A percentile compares a stretch with the other conserved stretches of the same genome.
Conservation (phyloP, 2,329 filamentous ascomycete genomes). For the Fusarium guadeloupense region DNA sequence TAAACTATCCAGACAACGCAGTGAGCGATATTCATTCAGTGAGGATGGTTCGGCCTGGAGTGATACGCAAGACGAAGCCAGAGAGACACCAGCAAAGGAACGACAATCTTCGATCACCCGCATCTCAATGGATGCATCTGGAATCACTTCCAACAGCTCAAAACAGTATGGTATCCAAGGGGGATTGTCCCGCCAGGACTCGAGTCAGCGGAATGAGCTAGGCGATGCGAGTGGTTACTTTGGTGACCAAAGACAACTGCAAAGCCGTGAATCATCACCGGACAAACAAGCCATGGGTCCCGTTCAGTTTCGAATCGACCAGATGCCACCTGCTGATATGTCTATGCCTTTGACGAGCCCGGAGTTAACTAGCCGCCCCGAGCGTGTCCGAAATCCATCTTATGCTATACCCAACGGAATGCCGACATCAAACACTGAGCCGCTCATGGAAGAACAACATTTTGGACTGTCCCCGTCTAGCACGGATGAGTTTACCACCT, state of each 20-base stretch:
- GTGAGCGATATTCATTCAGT: conserved; percentile 40
- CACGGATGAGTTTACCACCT: conserved; percentile 43
- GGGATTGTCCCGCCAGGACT: conserved; percentile 21
- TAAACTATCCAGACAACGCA: conserved; percentile 30
- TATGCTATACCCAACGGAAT: conserved; percentile 39
- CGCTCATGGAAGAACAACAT: conserved; percentile 40
- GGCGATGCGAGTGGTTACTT: conserved; percentile 23
- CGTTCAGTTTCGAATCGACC: conserved; percentile 31
- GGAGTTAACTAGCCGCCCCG: conserved; percentile 28
- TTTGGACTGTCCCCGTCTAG: conserved; percentile 43
- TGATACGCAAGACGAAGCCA: conserved; percentile 42
- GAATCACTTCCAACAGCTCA: conserved; percentile 2
- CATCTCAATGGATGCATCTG: conserved; percentile 17
- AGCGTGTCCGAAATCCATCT: conserved; percentile 32
- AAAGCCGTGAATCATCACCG: conserved; percentile 39
- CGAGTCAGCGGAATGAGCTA: conserved; percentile 25
- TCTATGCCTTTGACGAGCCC: conserved; percentile 37
- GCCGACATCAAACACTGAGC: conserved; percentile 29
- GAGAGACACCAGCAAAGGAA: conserved; percentile 33
- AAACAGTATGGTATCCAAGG: conserved; percentile 5
- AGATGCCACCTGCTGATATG: conserved; percentile 34
- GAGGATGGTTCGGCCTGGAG: conserved; percentile 44
- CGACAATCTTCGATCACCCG: conserved; percentile 7
- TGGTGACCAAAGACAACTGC: conserved; percentile 28
- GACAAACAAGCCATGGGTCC: conserved; percentile 31